A percentile compares a stretch with the other conserved stretches of the same genome.
Evolutionary conservation across 2,329 filamentous ascomycete genomes (phyloP).

Genomic region (Aspergillus vadensis): DNA sequence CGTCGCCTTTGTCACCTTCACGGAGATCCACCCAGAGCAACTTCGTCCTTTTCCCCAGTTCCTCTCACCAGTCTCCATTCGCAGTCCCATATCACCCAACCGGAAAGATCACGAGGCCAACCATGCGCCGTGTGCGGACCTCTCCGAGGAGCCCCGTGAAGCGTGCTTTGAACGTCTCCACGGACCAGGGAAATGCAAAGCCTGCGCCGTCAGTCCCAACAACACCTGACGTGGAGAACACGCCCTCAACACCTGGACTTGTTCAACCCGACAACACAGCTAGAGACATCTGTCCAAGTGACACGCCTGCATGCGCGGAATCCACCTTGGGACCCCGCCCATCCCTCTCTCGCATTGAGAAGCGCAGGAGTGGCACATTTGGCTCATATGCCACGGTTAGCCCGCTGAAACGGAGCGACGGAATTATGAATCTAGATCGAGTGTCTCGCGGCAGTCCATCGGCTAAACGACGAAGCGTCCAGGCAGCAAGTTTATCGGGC

Average conservation of each 20-base stretch:
- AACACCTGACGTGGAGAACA: constrained; percentile 51
- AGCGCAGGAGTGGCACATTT: constrained; percentile 51
- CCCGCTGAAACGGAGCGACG: constrained; percentile 88
- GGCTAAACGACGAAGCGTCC: constrained; percentile 85
- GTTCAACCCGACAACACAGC: constrained; percentile 27
- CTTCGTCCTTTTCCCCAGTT: constrained; percentile 52
- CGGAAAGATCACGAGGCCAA: constrained; percentile 59
- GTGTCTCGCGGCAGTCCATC: constrained; percentile 78
- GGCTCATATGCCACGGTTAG: constrained; percentile 64
- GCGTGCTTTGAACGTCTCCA: constrained; percentile 70
- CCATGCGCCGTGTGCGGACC: constrained; percentile 57
- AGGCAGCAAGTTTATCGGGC: constrained; percentile 66
- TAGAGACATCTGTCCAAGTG: constrained; percentile 41
- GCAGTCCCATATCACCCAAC: constrained; percentile 68
- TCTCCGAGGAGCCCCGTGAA: constrained; percentile 82
- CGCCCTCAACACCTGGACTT: constrained; percentile 34
- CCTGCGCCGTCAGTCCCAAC: constrained; percentile 53
- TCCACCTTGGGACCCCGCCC: constrained; percentile 37
- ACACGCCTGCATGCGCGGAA: constrained; percentile 33
- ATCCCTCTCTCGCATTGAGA: constrained; percentile 51
- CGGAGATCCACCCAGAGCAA: constrained; percentile 56
- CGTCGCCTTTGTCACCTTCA: constrained; percentile 61
- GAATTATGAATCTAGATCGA: constrained; percentile 83
- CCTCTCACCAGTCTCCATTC: constrained; percentile 55
- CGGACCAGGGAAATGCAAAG: constrained; percentile 70